These are phyloP conservation scores for Diaporthe caulivora DNA, from an alignment of 2,329 filamentous ascomycete species.

Conservation along the genomic window DNA sequence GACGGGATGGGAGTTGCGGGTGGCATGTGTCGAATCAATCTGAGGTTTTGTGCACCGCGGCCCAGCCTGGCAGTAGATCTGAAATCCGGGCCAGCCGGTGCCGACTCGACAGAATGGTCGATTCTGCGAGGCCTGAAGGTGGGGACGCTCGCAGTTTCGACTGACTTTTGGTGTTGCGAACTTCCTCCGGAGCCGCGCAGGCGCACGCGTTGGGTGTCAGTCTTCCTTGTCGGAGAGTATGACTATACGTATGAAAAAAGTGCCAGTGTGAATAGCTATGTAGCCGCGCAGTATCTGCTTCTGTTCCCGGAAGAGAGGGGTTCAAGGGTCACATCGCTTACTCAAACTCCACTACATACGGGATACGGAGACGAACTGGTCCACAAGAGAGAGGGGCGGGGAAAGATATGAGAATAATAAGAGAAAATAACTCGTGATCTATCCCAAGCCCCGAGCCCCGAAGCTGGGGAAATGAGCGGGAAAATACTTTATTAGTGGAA, in stretches of 20 bases:
- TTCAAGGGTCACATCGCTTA: neutral
- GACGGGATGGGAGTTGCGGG: neutral
- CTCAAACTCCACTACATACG: neutral
- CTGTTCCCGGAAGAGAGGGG: conserved; percentile 3
- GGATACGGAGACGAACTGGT: neutral
- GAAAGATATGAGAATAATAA: neutral
- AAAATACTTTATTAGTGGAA: conserved; percentile 18
- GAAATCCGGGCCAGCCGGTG: neutral
- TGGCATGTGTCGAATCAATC: neutral
- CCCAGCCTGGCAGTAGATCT: neutral
- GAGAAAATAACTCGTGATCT: neutral
- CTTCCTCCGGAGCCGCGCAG: neutral
- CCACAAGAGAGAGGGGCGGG: too few relatives aligned
- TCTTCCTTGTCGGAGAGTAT: neutral
- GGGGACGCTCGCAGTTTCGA: neutral
- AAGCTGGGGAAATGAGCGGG: conserved; percentile 11
- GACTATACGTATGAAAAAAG: neutral
- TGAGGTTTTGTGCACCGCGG: neutral
- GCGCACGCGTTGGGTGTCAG: neutral
- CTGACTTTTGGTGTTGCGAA: neutral
- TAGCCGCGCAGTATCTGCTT: neutral
- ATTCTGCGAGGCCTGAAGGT: neutral
- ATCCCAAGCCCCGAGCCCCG: conserved; percentile 5
- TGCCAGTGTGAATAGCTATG: neutral
- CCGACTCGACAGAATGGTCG: neutral